These are phyloP conservation scores for Globisporangium cystogenes DNA, from an alignment of 352 stramenopile species.

Conservation along the genomic window DNA sequence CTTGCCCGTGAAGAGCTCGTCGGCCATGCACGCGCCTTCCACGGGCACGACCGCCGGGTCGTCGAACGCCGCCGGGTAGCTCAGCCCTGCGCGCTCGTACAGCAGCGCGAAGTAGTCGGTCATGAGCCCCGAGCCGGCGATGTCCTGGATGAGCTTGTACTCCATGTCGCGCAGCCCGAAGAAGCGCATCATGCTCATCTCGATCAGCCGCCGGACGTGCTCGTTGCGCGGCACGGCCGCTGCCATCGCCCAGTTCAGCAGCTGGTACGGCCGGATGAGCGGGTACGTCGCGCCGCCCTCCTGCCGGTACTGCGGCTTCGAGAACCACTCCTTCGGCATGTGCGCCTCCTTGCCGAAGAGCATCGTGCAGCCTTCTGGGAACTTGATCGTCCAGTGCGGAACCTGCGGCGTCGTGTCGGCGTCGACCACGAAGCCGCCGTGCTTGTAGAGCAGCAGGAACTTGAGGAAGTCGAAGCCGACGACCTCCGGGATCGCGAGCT, in stretches of 20 bases:
- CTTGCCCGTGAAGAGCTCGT: not conserved
- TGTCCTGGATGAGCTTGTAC: slow-evolving; percentile 7
- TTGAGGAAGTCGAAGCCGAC: slow-evolving; percentile 14
- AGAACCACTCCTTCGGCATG: no score
- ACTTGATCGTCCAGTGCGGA: not conserved
- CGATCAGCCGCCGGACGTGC: slow-evolving; percentile 9
- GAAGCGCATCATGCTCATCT: slow-evolving; percentile 6
- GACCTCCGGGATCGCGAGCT: slow-evolving; percentile 9
- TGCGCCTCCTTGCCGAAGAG: slow-evolving; percentile 12
- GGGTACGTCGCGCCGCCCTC: not conserved
- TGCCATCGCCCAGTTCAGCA: slow-evolving; percentile 16
- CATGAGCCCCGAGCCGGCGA: slow-evolving; percentile 10
- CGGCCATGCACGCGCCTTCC: not conserved
- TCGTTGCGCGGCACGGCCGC: slow-evolving; percentile 5
- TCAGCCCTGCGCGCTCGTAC: not conserved
- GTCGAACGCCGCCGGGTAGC: not conserved
- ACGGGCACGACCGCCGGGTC: not conserved
- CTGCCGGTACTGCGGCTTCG: slow-evolving; percentile 5
- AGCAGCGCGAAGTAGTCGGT: slow-evolving; percentile 12
- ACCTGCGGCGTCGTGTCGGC: slow-evolving; percentile 5
- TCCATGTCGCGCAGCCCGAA: slow-evolving; percentile 11
- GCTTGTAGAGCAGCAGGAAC: slow-evolving; percentile 14
- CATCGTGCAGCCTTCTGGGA: slow-evolving; percentile 5
- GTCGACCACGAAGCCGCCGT: slow-evolving; percentile 9
- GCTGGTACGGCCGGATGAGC: slow-evolving; percentile 11